Evolutionary conservation across 2,329 filamentous ascomycete species (phyloP), one percentile per base, ranked within the genome.

Genomic region (Penicillium sp.): DNA sequence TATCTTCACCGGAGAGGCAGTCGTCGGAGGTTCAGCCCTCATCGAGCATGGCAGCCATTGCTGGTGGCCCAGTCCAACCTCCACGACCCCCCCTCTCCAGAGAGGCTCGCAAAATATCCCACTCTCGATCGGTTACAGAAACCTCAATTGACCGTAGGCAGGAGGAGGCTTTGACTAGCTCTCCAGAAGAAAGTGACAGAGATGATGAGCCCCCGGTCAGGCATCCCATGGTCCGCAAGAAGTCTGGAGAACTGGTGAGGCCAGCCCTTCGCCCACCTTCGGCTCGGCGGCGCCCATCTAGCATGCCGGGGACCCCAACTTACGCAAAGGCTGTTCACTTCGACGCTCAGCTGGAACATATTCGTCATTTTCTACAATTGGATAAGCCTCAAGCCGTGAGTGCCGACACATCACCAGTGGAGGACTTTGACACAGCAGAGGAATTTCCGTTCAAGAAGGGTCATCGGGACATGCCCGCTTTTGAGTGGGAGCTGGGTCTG

Each of bases 281-380:
- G 13, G 67, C 73, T n/a, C 80, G 81, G 57, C 79, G 88, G 56
- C 81, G 93, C 51, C 91, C 91, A 1, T 95, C 88, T 3, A 97
- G 91, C 73, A 95, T 97, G 88, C 93, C 93, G 7, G 93, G 93
- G 48, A 98, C 93, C 0, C 93, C 93, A 0, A 93, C 91, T 8
- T 97, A 91, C 66, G 85, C 85, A 59, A 98, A 98, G 70, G 89
- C 87, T 12, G 93, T 98, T n/a, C 93, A 98, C 70, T 98, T 98
- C 66, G 93, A 97, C 70, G 88, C 91, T 24, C 88, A 95, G 64
- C 81, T 97, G 34, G 93, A 97, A 71, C 91, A 97, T 61, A 91
- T 97, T 33, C 82, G 93, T 28, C 93, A 97, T 67, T 98, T 98
- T 69, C 75, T 96, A 19, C 88, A 96, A 65, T 84, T 96, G 6